Conservation (phyloP, 129 eudicot genomes). For the Arctium lappa region DNA sequence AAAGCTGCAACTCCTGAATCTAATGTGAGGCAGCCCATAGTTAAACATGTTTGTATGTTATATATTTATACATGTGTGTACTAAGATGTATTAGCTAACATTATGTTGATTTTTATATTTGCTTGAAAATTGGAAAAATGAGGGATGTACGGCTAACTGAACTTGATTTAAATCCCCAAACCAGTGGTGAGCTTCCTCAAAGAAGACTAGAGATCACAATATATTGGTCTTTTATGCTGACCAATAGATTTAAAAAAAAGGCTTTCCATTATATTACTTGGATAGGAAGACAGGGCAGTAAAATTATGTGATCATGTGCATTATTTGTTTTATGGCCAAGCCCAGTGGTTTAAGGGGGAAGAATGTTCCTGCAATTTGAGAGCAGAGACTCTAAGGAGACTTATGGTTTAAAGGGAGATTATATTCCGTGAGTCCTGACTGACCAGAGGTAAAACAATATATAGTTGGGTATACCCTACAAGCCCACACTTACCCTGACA, state of each 20-base stretch:
- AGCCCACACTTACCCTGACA: not conserved
- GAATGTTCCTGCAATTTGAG: not conserved
- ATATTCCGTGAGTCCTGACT: not conserved
- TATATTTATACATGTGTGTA: not conserved
- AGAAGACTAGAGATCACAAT: not conserved
- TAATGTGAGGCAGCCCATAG: not conserved
- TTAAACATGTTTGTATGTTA: not conserved
- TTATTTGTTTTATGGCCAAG: not conserved
- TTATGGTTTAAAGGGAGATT: not conserved
- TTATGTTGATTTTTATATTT: not conserved
- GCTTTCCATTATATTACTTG: not conserved
- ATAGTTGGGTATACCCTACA: not conserved
- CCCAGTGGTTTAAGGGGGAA: not conserved
- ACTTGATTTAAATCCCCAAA: conserved; percentile 7
- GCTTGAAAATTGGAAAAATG: not conserved
- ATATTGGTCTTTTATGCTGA: not conserved
- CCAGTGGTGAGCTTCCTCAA: not conserved
- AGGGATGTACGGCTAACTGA: not conserved
- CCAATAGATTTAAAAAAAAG: not conserved
- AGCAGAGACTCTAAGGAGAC: not conserved
- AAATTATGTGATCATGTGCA: not conserved
- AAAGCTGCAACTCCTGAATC: not conserved
- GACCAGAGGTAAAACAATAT: not conserved
- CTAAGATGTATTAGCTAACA: not conserved
- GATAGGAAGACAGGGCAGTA: conserved; percentile 5